Evolutionary conservation across 1,284 basidiomycete species (phyloP).

Genomic region (Ustilago bromivora): DNA sequence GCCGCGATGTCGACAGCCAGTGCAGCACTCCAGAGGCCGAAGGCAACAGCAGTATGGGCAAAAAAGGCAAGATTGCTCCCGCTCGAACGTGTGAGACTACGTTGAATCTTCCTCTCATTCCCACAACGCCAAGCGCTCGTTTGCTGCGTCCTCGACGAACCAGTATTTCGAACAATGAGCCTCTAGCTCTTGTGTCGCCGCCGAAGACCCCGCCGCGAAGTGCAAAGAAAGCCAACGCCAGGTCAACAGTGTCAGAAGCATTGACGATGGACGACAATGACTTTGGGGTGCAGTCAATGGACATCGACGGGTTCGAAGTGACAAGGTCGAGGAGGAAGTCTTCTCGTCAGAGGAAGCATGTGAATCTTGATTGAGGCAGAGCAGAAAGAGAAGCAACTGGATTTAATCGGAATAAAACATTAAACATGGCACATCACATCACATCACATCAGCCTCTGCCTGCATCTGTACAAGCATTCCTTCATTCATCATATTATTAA

Average conservation of each 20-base stretch:
- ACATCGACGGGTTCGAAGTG: conserved; percentile 31
- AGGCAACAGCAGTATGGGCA: conserved; percentile 11
- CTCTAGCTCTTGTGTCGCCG: neutral
- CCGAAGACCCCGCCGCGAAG: conserved; percentile 23
- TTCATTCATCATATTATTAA: neutral
- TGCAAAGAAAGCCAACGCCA: conserved; percentile 6
- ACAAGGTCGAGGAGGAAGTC: conserved; percentile 24
- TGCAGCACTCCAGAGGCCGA: conserved; percentile 2
- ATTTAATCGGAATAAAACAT: neutral
- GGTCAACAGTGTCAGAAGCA: neutral
- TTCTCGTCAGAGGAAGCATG: conserved; percentile 35
- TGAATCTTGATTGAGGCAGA: conserved; percentile 27
- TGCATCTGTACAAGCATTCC: neutral
- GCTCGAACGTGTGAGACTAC: neutral
- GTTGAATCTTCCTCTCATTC: neutral
- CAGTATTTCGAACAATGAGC: conserved; percentile 10
- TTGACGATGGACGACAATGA: neutral
- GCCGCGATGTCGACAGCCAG: neutral
- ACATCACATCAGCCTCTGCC: neutral
- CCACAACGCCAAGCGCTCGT: conserved; percentile 16
- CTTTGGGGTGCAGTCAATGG: conserved; percentile 15
- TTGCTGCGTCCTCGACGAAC: conserved; percentile 23
- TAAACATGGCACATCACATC: neutral
- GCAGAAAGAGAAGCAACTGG: neutral
- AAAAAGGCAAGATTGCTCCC: neutral